phyloP scores from a whole-genome alignment of 73 alveolate genomes.

The Tetrahymena malaccensis region DNA sequence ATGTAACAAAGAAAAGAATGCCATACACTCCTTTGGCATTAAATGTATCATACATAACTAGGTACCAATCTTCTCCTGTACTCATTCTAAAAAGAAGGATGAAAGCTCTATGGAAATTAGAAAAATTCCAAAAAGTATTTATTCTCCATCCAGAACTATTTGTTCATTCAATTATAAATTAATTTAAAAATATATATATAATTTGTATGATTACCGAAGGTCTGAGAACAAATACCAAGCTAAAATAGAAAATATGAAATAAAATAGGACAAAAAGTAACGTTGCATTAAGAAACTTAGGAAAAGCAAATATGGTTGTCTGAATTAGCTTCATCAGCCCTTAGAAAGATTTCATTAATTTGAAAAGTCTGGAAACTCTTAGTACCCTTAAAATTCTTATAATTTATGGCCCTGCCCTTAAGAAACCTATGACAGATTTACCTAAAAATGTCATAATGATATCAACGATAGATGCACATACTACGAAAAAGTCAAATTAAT shows the following conservation, averaged over 20 bases:
- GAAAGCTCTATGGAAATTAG: constrained; percentile 56
- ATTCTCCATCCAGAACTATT: not conserved
- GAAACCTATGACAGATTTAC: constrained; percentile 53
- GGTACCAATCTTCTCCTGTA: constrained; percentile 91
- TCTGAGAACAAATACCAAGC: constrained; percentile 76
- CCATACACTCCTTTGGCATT: not conserved
- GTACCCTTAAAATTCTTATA: constrained; percentile 85
- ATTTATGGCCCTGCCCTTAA: constrained; percentile 79
- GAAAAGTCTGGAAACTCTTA: constrained; percentile 77
- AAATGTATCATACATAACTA: constrained; percentile 72
- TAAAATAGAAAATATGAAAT: constrained; percentile 77
- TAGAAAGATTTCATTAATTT: constrained; percentile 75
- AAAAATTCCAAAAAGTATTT: constrained; percentile 49
- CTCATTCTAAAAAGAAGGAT: constrained; percentile 46
- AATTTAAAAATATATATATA: not conserved
- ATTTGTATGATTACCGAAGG: not conserved
- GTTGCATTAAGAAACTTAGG: constrained; percentile 86
- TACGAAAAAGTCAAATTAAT: constrained; percentile 90
- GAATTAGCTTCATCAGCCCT: constrained; percentile 68
- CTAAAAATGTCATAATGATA: constrained; percentile 59
- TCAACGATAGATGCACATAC: constrained; percentile 80
- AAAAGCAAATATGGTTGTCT: constrained; percentile 70
- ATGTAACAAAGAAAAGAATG: not conserved
- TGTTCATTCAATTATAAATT: too few relatives aligned
- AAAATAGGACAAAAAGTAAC: constrained; percentile 71